Percentiles rank a stretch among this genome's conserved stretches.
Conservation (phyloP, 2,329 filamentous ascomycete species). For the Reticulascus tulasneorum region DNA sequence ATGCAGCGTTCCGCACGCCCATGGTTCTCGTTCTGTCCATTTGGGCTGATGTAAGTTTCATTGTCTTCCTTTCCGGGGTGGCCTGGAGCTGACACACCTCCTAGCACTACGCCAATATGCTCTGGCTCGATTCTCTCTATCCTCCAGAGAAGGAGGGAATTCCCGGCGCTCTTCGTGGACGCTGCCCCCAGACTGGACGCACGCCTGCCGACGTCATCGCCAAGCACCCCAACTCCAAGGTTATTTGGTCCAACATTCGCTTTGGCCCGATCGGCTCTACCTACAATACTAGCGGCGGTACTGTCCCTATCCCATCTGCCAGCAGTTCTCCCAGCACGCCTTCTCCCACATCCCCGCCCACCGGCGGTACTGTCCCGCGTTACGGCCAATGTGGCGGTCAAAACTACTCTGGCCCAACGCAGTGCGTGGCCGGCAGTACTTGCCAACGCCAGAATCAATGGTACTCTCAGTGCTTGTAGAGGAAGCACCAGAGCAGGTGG, state of each 20-base stretch:
- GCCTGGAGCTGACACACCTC: background rate
- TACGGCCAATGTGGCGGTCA: constrained; percentile 3
- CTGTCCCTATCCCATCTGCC: too few species aligned
- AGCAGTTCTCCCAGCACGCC: too few species aligned
- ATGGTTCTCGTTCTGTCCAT: constrained; percentile 61
- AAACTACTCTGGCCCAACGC: background rate
- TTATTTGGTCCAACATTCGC: constrained; percentile 47
- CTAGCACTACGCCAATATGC: constrained; percentile 55
- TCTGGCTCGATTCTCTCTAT: constrained; percentile 60
- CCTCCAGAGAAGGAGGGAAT: constrained; percentile 27
- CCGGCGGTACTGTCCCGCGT: background rate
- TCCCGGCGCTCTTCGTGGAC: constrained; percentile 41
- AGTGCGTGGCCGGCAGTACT: background rate
- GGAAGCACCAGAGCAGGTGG: background rate
- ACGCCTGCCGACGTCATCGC: constrained; percentile 39
- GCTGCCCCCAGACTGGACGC: constrained; percentile 40
- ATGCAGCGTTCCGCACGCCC: constrained; percentile 43
- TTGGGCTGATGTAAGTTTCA: constrained; percentile 48
- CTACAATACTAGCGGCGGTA: too few species aligned
- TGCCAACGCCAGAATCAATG: constrained; percentile 4
- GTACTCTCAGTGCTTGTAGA: constrained; percentile 5
- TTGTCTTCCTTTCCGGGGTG: fast-evolving
- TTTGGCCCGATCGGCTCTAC: constrained; percentile 44
- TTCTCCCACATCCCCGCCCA: background rate
- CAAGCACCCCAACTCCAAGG: constrained; percentile 31